Percentiles rank a stretch among this genome's conserved stretches.
Conservation (phyloP, 2,329 filamentous ascomycete species). For the Nemania sp. region DNA sequence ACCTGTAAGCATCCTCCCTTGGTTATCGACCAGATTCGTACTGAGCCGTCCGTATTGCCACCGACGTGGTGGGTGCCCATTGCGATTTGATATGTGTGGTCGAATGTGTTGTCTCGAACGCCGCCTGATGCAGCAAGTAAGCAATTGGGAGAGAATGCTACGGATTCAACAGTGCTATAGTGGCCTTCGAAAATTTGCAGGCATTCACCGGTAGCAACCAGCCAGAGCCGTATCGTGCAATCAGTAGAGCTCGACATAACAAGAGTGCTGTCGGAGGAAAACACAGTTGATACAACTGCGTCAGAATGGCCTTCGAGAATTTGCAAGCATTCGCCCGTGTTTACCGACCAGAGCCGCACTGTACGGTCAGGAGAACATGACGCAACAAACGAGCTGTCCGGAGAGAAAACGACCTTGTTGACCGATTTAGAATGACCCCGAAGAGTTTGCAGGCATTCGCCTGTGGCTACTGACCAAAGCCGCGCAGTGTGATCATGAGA, state of each 20-base stretch:
- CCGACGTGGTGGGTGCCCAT: no score
- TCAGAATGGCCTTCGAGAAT: constrained; percentile 22
- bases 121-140: neutral
- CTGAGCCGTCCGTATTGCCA: neutral
- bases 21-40: constrained; percentile 6
- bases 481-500: neutral
- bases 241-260: constrained; percentile 9
- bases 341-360: constrained; percentile 13
- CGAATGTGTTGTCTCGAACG: no score
- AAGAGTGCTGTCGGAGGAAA: constrained; percentile 13
- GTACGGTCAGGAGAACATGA: neutral
- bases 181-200: neutral
- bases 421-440: constrained; percentile 1
- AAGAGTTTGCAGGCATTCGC: constrained; percentile 25
- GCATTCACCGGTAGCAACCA: neutral
- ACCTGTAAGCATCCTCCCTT: neutral
- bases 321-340: constrained; percentile 21
- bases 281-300: neutral
- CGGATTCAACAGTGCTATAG: accelerated
- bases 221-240: constrained; percentile 5
- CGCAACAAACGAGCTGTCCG: constrained; percentile 9
- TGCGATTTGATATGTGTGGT: no score
- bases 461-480: constrained; percentile 19
- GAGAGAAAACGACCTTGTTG: constrained; percentile 14
- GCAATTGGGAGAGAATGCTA: constrained; percentile 5